phyloP scores from a whole-genome alignment of 1,139 yeast genomes.

The Sugiyamaella japonica region DNA sequence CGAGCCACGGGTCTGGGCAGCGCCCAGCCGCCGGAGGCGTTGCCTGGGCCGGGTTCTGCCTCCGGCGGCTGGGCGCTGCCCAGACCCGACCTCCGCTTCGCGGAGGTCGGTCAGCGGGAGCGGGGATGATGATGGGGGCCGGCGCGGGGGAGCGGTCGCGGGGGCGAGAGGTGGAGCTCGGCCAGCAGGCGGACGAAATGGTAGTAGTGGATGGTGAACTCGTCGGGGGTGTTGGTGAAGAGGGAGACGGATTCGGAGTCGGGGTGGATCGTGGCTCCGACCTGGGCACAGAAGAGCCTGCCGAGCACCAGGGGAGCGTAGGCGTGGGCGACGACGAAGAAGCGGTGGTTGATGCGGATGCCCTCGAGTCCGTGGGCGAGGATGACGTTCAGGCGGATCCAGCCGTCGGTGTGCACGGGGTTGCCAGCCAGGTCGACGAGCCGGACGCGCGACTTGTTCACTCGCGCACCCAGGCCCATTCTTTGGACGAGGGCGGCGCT shows the following conservation, averaged over 20 bases:
- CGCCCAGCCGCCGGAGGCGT: too few relatives aligned
- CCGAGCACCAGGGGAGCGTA: conserved; percentile 2
- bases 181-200: not conserved
- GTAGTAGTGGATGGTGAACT: not conserved
- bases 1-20: too few relatives aligned
- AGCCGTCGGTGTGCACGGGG: not conserved
- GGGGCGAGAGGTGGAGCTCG: not conserved
- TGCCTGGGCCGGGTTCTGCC: too few relatives aligned
- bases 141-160: not conserved
- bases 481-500: not conserved
- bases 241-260: not conserved
- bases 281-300: not conserved
- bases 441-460: not conserved
- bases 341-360: not conserved
- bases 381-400: not conserved
- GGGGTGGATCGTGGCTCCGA: not conserved
- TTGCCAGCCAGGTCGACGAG: conserved; percentile 7
- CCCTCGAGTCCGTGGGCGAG: not conserved
- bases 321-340: conserved; percentile 1
- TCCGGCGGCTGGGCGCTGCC: too few relatives aligned
- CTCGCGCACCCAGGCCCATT: not conserved
- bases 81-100: too few relatives aligned
- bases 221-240: not conserved
- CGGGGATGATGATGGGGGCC: too few relatives aligned
- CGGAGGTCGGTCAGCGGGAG: too few relatives aligned